These are phyloP conservation scores for Rhodotorula paludigena DNA, from an alignment of 768 basidiomycete genomes.

Conservation along the genomic window DNA sequence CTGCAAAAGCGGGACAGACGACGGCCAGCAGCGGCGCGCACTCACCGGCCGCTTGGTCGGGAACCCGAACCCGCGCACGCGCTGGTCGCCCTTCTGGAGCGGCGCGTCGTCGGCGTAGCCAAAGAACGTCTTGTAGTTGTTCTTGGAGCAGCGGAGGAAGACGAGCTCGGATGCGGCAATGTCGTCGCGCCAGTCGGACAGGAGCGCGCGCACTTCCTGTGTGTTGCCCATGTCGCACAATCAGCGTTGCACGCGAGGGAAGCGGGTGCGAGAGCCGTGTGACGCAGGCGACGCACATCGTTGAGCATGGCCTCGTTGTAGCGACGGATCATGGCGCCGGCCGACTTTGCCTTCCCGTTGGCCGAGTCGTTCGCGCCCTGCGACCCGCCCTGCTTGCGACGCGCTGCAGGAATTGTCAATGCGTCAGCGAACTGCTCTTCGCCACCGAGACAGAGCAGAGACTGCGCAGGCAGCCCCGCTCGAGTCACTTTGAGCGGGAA, in stretches of 20 bases:
- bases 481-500: too few relatives aligned
- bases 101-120: conserved; percentile 72
- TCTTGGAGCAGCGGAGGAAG: conserved; percentile 81
- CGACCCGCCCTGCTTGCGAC: conserved; percentile 93
- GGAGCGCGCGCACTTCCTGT: conserved; percentile 79
- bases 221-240: background rate
- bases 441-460: background rate
- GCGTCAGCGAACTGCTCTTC: background rate
- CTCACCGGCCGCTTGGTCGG: conserved; percentile 88
- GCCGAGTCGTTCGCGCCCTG: conserved; percentile 88
- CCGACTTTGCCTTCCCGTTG: conserved; percentile 87
- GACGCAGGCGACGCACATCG: conserved; percentile 58
- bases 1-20: background rate
- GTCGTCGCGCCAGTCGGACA: conserved; percentile 82
- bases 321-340: conserved; percentile 84
- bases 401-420: conserved; percentile 59
- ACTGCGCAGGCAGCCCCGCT: background rate
- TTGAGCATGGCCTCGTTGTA: conserved; percentile 90
- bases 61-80: conserved; percentile 87
- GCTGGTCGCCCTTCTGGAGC: conserved; percentile 68
- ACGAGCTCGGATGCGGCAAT: conserved; percentile 79
- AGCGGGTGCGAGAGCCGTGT: background rate
- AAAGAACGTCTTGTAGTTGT: conserved; percentile 81
- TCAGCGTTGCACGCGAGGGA: background rate
- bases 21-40: conserved; percentile 25